Percentiles rank a stretch among this genome's conserved stretches.
These are phyloP conservation scores for Pseudogymnoascus sp. DNA, from an alignment of 2,329 filamentous ascomycete genomes.

Conservation along the genomic window DNA sequence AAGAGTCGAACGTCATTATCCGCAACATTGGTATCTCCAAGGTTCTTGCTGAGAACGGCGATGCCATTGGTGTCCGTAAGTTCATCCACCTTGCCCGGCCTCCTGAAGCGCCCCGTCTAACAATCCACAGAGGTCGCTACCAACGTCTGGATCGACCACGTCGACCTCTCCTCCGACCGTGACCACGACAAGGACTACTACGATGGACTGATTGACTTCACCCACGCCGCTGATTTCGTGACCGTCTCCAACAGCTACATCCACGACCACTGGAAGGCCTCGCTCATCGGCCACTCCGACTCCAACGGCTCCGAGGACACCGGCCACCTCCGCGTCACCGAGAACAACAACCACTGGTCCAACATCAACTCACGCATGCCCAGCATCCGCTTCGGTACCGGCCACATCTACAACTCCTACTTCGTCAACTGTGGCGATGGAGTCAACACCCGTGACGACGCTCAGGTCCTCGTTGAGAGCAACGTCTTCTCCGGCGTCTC, in stretches of 20 bases:
- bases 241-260: slow-evolving; percentile 44
- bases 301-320: slow-evolving; percentile 49
- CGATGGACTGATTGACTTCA: slow-evolving; percentile 57
- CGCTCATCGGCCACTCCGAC: slow-evolving; percentile 52
- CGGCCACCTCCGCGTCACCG: slow-evolving; percentile 55
- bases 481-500: slow-evolving; percentile 41
- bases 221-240: slow-evolving; percentile 54
- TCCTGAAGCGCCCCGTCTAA: background rate
- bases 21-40: slow-evolving; percentile 53
- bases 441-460: slow-evolving; percentile 49
- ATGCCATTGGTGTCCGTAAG: slow-evolving; percentile 48
- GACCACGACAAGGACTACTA: slow-evolving; percentile 61
- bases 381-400: slow-evolving; percentile 58
- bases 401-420: slow-evolving; percentile 51
- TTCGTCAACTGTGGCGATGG: slow-evolving; percentile 38
- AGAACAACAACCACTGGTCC: slow-evolving; percentile 57
- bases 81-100: background rate
- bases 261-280: slow-evolving; percentile 56
- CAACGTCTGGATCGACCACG: slow-evolving; percentile 62
- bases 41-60: slow-evolving; percentile 47
- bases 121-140: slow-evolving; percentile 35
- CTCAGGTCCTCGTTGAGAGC: slow-evolving; percentile 52
- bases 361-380: slow-evolving; percentile 58
- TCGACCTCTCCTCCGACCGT: slow-evolving; percentile 52
- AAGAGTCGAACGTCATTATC: slow-evolving; percentile 50